A percentile compares a stretch with the other conserved stretches of the same genome.
phyloP scores from a whole-genome alignment of 2,329 filamentous ascomycete genomes.

The Fusarium sp. region DNA sequence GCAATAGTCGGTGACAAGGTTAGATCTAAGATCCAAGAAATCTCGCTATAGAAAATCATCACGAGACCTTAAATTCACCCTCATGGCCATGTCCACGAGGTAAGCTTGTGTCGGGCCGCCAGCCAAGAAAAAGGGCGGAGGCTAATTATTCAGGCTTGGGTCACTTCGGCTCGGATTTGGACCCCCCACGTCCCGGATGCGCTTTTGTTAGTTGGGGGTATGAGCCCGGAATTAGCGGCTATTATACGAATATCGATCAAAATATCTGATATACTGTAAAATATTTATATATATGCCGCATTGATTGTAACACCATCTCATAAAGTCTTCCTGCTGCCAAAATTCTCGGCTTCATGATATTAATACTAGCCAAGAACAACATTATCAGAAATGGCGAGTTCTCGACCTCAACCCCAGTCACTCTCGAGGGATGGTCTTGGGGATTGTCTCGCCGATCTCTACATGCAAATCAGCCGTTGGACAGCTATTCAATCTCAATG shows the following conservation, averaged over 20 bases:
- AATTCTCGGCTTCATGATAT: constrained; percentile 1
- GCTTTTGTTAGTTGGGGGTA: constrained; percentile 10
- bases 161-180: constrained; percentile 19
- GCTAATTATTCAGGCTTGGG: constrained; percentile 26
- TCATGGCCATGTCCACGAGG: constrained; percentile 25
- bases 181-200: constrained; percentile 23
- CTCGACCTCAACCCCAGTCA: constrained; percentile 25
- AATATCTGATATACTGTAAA: neutral
- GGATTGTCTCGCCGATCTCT: constrained; percentile 23
- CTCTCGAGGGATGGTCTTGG: constrained; percentile 22
- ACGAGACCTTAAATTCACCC: constrained; percentile 30
- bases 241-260: constrained; percentile 10
- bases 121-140: constrained; percentile 24
- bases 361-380: constrained; percentile 4
- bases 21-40: constrained; percentile 2
- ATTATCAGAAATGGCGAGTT: constrained; percentile 23
- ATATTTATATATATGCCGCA: neutral
- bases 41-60: constrained; percentile 24
- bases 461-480: constrained; percentile 33
- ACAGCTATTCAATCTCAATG: constrained; percentile 25
- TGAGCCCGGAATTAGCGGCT: constrained; percentile 11
- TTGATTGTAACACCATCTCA: neutral
- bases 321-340: neutral
- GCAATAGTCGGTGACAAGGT: neutral
- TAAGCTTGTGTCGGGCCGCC: constrained; percentile 33